Conservation (phyloP, 805 yeast species). For the Phaffomyces opuntiae region DNA sequence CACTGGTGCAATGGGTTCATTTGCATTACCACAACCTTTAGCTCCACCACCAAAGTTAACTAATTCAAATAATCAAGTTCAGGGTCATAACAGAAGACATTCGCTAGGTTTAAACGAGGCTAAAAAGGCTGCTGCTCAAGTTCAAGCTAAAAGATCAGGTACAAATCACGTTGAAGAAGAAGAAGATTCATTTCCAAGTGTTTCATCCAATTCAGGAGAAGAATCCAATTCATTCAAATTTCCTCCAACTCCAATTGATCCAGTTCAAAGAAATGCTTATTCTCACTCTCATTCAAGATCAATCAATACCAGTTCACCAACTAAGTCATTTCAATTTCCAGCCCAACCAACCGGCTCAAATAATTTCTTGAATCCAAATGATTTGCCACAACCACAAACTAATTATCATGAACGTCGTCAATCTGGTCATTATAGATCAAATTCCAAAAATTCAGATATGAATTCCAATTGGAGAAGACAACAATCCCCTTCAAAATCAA, state of each 20-base stretch:
- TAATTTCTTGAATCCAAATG: conserved; percentile 19
- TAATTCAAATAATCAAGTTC: conserved; percentile 10
- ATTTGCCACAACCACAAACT: conserved; percentile 21
- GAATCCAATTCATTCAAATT: conserved; percentile 33
- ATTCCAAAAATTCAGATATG: conserved; percentile 32
- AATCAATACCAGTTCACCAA: conserved; percentile 32
- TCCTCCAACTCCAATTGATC: conserved; percentile 39
- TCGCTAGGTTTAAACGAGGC: conserved; percentile 90
- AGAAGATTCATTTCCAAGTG: neutral
- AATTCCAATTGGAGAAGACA: conserved; percentile 54
- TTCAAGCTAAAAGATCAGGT: conserved; percentile 59
- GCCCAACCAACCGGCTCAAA: conserved; percentile 50
- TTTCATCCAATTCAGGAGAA: too few species aligned
- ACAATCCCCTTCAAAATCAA: conserved; percentile 29
- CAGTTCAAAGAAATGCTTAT: neutral
- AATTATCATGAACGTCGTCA: conserved; percentile 32
- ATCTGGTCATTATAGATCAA: conserved; percentile 33
- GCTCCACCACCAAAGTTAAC: conserved; percentile 23
- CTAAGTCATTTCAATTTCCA: conserved; percentile 59
- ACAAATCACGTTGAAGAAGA: conserved; percentile 14
- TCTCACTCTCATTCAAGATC: conserved; percentile 20
- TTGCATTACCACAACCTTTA: conserved; percentile 13
- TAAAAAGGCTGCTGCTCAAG: conserved; percentile 92
- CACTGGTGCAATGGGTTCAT: conserved; percentile 29
- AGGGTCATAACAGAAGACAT: conserved; percentile 85